Base-by-base conservation (phyloP, 1,139 yeast genomes). In the Kurtzmaniella natalensis region DNA sequence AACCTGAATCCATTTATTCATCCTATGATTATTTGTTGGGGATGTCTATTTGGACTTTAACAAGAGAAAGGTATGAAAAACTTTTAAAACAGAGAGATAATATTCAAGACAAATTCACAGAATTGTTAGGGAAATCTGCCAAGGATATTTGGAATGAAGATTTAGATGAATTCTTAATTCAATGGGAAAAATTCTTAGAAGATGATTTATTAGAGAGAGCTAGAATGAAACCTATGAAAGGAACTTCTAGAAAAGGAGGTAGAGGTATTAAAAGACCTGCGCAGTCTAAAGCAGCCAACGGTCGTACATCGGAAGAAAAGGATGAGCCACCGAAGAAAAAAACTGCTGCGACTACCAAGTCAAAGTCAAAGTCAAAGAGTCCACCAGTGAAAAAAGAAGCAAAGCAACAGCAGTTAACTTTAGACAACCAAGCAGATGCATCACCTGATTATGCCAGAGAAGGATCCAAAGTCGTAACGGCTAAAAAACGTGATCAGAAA, bases 31-130 rank as follows among this genome's bases (percentile, higher is more conserved):
- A 85, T 46, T 65, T 85, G 42, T 64, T 85, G 37, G 89, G 92
- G 36, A 85, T 94, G 96, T 76, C 89, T 25, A 80, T 94, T 47
- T 88, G 96, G 94, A 81, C 96, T 20, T 76, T 92, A 52, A 89
- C 98, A 1, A 72, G 72, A 41, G 99, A 94, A 61, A 73, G 94
- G 46, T 92, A 88, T 52, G 92, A 87, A 48, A 80, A 76, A 47
- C 65, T 92, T 41, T 63, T 88, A 47, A 70, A 70, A 35, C 95
- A 88, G 55, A 72, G 78, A 43, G 86, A 77, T 35, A 78, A 64
- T 21, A 83, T 81, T 52, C 94, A 88, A 53, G 65, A 59, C 8
- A 95, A 87, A 51, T 71, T 92, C 47, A 81, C 78, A 33, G 57
- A 54, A 2, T 68, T 92, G 44, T 70, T 89, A 46, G 72, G 73